A percentile compares a stretch with the other conserved stretches of the same genome.
These are phyloP conservation scores for Pugionium dolabratum DNA, from an alignment of 345 rosid species.

Conservation along the genomic window DNA sequence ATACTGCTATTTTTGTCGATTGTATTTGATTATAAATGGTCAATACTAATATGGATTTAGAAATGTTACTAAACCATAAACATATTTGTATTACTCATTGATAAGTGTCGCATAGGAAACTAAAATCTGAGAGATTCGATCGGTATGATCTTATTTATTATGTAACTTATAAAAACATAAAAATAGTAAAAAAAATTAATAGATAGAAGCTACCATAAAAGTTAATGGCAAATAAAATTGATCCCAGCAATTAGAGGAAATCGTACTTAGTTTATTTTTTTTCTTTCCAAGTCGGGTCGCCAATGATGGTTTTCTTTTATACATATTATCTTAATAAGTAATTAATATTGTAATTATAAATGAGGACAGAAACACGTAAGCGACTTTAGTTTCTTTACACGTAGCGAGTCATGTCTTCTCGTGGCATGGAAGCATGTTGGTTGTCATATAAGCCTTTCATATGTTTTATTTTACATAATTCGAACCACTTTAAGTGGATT, in stretches of 20 bases:
- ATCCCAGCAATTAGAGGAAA: constrained; percentile 54
- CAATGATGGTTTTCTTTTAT: constrained; percentile 53
- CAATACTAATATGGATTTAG: too few species aligned
- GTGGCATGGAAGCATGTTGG: constrained; percentile 59
- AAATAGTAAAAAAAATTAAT: not conserved
- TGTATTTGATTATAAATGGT: too few species aligned
- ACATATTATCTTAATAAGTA: constrained; percentile 14
- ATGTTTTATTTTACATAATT: constrained; percentile 29
- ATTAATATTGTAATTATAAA: constrained; percentile 10
- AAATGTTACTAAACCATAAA: not conserved
- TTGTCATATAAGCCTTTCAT: constrained; percentile 37
- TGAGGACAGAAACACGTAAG: constrained; percentile 40
- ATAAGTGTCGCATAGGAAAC: constrained; percentile 39
- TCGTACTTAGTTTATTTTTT: constrained; percentile 32
- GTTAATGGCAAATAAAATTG: constrained; percentile 31
- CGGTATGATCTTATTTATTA: too few species aligned
- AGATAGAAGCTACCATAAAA: constrained; percentile 22
- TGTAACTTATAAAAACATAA: constrained; percentile 5
- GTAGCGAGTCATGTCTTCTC: constrained; percentile 47
- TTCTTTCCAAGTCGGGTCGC: constrained; percentile 39
- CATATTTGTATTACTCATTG: constrained; percentile 35
- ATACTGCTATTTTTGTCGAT: too few species aligned
- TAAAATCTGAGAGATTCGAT: too few species aligned
- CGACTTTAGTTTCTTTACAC: constrained; percentile 64
- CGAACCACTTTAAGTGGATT: constrained; percentile 71